Evolutionary conservation across 495 filamentous ascomycete genomes (phyloP), one percentile per base, ranked within the genome.

Genomic region (Hypoxylon intermedium): DNA sequence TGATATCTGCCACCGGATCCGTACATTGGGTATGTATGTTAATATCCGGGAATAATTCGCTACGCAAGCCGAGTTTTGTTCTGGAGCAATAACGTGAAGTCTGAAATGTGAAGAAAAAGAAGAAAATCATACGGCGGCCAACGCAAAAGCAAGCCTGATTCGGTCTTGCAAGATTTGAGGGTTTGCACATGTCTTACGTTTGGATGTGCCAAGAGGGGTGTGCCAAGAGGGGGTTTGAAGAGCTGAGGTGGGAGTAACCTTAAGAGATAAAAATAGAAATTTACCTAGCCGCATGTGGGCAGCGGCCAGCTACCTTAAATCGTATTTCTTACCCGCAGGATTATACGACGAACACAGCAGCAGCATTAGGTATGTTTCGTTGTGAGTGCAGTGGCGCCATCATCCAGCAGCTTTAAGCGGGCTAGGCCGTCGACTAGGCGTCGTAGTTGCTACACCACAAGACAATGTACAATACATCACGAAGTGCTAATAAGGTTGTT

Each of bases 241-340:
- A 48, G 42, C 44, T 60, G 43, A 55, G 41, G 40, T 38, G 23
- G 30, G 20, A 59, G 37, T 42, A 46, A 45, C 37, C 21, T 23
- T 47, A 9, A 3, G 15, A 19, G 20, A 55, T n/a, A 65, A 60
- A 65, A 65, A 65, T 65, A 65, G 56, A 26, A 26, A 56, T 21
- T 20, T 5, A 42, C 28, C 37, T 56, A 53, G 41, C 48, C 31
- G 30, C 30, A 48, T 40, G 13, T 30, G 45, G 56, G 31, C 21
- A 24, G 13, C 28, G 56, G 46, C 56, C 56, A 51, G 62, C 46
- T 49, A 65, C 60, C 62, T 56, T 65, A 60, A 19, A 18, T 15
- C n/a, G 18, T 47, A 52, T 50, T 36, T 57, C 53, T 58, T 38
- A 52, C 54, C 54, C 50, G 47, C 45, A 34, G 19, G 24, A 40